Evolutionary conservation across 2,329 filamentous ascomycete genomes (phyloP).

Genomic region (Arthrobotrys pseudoclavata): DNA sequence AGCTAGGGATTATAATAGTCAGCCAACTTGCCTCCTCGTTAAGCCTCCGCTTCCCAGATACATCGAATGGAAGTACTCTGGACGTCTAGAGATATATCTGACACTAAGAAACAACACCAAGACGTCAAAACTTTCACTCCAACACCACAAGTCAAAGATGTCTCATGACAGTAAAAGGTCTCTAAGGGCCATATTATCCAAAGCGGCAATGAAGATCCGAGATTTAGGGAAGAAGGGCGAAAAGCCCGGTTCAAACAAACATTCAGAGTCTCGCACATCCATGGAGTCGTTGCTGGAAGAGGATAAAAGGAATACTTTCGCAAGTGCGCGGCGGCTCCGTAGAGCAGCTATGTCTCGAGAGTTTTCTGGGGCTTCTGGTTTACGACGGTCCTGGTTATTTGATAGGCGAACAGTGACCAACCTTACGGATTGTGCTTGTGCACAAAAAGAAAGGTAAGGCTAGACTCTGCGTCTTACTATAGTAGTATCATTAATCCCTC

Average conservation of each 20-base stretch:
- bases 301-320: neutral
- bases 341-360: slow-evolving; percentile 31
- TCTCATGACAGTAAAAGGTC: slow-evolving; percentile 1
- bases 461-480: neutral
- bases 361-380: slow-evolving; percentile 29
- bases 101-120: slow-evolving; percentile 32
- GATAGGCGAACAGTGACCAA: slow-evolving; percentile 30
- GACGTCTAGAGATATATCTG: slow-evolving; percentile 6
- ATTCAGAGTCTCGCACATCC: slow-evolving; percentile 11
- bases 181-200: slow-evolving; percentile 40
- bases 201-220: slow-evolving; percentile 36
- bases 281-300: neutral
- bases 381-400: slow-evolving; percentile 55
- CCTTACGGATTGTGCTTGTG: slow-evolving; percentile 11
- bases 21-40: slow-evolving; percentile 35
- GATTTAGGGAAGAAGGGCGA: slow-evolving; percentile 21
- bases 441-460: slow-evolving; percentile 37
- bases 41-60: slow-evolving; percentile 17
- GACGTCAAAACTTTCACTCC: slow-evolving; percentile 17
- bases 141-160: slow-evolving; percentile 20
- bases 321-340: neutral
- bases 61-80: slow-evolving; percentile 23
- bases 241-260: slow-evolving; percentile 6
- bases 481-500: neutral
- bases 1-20: slow-evolving; percentile 21